Evolutionary conservation across 495 filamentous ascomycete genomes (phyloP).

Genomic region (Pseudoneurospora amorphoporcata): DNA sequence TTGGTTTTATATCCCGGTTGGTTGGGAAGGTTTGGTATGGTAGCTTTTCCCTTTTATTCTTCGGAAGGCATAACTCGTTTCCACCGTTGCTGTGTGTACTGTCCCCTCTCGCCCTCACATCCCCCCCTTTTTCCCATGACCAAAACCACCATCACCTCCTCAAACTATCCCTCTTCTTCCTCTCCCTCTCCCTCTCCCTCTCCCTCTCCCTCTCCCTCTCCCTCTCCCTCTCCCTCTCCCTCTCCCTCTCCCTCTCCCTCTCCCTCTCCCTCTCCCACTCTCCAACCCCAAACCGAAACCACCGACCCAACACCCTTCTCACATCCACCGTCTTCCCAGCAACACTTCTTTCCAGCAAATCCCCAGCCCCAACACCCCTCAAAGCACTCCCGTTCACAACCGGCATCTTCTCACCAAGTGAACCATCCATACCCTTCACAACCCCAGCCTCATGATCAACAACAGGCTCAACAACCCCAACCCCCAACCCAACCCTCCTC

Average conservation of each 20-base stretch:
- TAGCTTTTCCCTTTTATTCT: not conserved
- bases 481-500: constrained; percentile 22
- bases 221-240: constrained; percentile 11
- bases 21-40: not conserved
- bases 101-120: not conserved
- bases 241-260: not conserved
- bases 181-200: constrained; percentile 13
- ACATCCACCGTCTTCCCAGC: constrained; percentile 57
- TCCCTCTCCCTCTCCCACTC: constrained; percentile 23
- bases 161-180: not conserved
- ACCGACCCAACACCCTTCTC: constrained; percentile 53
- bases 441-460: not conserved
- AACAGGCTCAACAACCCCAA: constrained; percentile 25
- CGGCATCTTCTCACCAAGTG: constrained; percentile 49
- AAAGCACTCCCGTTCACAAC: constrained; percentile 48
- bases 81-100: not conserved
- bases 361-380: constrained; percentile 26
- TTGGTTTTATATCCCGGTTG: constrained; percentile 16
- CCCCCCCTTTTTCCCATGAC: not conserved
- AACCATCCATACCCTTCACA: constrained; percentile 12
- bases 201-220: constrained; percentile 17
- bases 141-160: not conserved
- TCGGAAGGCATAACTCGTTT: not conserved
- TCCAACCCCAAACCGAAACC: constrained; percentile 53
- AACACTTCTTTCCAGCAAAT: constrained; percentile 34